Base-by-base conservation (phyloP, 1,284 basidiomycete genomes). In the Boletus hoseneyae region DNA sequence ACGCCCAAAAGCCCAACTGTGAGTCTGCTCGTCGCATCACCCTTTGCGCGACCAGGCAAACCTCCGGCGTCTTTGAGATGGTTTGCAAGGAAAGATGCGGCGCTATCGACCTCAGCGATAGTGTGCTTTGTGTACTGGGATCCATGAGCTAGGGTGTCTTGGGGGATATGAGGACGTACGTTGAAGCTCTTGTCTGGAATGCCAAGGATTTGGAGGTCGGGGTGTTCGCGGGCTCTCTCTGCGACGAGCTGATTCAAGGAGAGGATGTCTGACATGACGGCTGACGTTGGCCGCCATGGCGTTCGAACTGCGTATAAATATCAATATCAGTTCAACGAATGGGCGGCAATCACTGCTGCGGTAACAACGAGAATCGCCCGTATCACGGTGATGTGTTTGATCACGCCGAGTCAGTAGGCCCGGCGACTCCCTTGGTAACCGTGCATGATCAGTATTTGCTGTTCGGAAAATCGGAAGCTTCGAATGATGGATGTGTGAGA, bases 31-130 rank as follows among this genome's bases (percentile, higher is more conserved):
- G 60, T 52, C 33, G 52, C 21, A 44, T 64, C 64, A 9, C 64
- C 62, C 40, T 56, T 65, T 42, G 47, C 36, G 7, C 64, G 62
- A 42, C 62, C 57, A 1, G 50, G 51, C 10, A 64, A 52, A 15
- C 36, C 19, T 5, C 60, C 60, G 2, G 49, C 48, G 42, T 63
- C 55, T 46, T 40, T 63, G 25, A 65, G n/a, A 43, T 66, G 43
- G 36, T 67, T 63, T 3, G 65, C 65, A 21, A 64, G 52, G 8
- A 64, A 53, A 29, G 64, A 67, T 3, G 65, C 62, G 0, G 62
- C 58, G 3, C 45, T 50, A 54, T 64, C 62, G 11, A 64, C 53
- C 23, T 57, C 57, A 5, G 57, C 7, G 3, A 53, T 47, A 9
- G 65, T 64, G 34, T 65, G 65, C 35, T 46, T 63, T 33, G 25